Conservation (phyloP, 768 basidiomycete genomes). For the Boletus reticulatus region DNA sequence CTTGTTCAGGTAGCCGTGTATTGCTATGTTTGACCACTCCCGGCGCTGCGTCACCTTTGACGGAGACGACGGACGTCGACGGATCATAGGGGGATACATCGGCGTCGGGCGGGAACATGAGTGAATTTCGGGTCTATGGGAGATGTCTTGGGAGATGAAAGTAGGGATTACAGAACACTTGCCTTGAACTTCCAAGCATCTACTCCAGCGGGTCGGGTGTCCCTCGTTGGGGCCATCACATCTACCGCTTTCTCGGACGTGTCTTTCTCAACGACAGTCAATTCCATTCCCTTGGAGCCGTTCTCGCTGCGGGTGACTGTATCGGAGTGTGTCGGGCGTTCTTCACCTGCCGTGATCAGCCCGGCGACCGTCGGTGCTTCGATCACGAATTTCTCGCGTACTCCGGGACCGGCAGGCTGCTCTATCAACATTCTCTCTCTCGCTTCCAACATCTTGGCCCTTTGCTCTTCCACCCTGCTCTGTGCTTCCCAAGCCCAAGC, state of each 20-base stretch:
- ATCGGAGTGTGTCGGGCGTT: background rate
- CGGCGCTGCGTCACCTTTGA: constrained; percentile 40
- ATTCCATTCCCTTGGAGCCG: constrained; percentile 23
- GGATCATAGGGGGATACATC: constrained; percentile 77
- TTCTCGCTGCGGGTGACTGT: constrained; percentile 25
- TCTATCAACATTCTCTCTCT: constrained; percentile 75
- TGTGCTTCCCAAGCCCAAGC: constrained; percentile 97
- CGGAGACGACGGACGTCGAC: constrained; percentile 28
- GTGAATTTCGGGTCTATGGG: constrained; percentile 79
- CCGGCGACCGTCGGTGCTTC: constrained; percentile 57
- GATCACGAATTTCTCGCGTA: constrained; percentile 64
- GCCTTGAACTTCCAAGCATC: constrained; percentile 86
- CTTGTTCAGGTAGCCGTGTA: constrained; percentile 78
- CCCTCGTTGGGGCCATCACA: constrained; percentile 80
- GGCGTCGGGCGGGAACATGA: constrained; percentile 95
- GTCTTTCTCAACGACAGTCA: constrained; percentile 22
- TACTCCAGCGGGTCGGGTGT: constrained; percentile 67
- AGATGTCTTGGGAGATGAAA: background rate
- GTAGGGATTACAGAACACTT: constrained; percentile 10
- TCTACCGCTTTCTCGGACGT: constrained; percentile 42
- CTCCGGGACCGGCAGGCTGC: constrained; percentile 57
- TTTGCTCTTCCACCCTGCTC: constrained; percentile 67
- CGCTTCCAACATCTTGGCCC: constrained; percentile 60
- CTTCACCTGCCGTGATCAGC: constrained; percentile 42
- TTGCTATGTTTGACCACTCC: constrained; percentile 74